Evolutionary conservation across 2,329 filamentous ascomycete genomes (phyloP).

Genomic region (Pestalotiopsis sp.): DNA sequence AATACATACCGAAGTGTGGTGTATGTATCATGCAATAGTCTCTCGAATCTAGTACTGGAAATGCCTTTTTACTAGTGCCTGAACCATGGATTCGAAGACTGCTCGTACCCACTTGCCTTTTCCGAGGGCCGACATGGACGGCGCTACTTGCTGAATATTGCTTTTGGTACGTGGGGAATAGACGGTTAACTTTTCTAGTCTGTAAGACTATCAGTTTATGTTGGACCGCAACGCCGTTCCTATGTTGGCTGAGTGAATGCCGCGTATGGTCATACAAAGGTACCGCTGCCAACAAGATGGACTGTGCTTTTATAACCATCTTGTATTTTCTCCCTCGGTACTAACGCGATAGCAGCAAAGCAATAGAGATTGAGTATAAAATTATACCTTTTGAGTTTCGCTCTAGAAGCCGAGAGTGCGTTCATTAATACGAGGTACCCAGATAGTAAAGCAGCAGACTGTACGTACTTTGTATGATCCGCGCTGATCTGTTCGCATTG

Average conservation of each 20-base stretch:
- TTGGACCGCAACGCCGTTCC: not conserved
- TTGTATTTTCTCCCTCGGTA: not conserved
- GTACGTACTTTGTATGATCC: no score
- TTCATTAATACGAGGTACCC: no score
- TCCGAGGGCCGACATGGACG: not conserved
- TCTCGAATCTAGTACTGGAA: not conserved
- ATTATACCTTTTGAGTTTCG: no score
- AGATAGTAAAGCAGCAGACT: no score
- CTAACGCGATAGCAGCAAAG: not conserved
- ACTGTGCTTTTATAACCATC: not conserved
- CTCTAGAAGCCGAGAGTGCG: no score
- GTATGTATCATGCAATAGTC: not conserved
- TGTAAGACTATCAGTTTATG: not conserved
- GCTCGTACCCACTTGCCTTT: constrained; percentile 2
- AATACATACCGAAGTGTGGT: not conserved
- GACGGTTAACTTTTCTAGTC: not conserved
- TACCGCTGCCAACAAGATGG: not conserved
- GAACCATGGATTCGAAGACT: not conserved
- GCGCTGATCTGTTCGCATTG: no score
- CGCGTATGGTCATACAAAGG: constrained; percentile 6
- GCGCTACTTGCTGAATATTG: not conserved
- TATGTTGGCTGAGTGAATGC: not conserved
- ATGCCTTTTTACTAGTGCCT: not conserved
- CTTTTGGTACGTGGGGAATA: not conserved
- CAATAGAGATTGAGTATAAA: not conserved